Conservation (phyloP, 2,329 filamentous ascomycete genomes). For the Gliomastix tumulicola region DNA sequence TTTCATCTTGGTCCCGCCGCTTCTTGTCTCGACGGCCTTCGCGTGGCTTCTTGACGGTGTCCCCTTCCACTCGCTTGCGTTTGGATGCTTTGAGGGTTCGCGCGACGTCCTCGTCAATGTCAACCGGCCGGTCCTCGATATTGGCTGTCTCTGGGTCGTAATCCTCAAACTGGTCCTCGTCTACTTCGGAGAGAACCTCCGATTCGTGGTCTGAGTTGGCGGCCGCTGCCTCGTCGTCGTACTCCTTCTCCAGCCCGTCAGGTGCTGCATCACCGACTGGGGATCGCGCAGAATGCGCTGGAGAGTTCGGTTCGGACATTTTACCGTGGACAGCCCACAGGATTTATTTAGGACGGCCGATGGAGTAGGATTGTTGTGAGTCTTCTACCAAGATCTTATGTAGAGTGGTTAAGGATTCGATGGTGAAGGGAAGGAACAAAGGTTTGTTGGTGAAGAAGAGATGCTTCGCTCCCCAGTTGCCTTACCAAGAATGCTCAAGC, state of each 20-base stretch:
- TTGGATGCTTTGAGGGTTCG: conserved; percentile 59
- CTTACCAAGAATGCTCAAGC: too few species aligned
- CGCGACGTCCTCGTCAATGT: conserved; percentile 60
- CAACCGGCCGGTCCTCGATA: conserved; percentile 56
- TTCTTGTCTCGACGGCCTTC: conserved; percentile 67
- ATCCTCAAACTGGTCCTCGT: conserved; percentile 63
- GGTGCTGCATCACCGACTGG: too few species aligned
- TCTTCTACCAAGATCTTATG: too few species aligned
- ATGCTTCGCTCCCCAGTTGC: too few species aligned
- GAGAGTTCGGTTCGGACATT: too few species aligned
- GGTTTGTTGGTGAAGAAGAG: too few species aligned
- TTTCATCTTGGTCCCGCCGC: conserved; percentile 40
- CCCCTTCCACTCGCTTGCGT: conserved; percentile 57
- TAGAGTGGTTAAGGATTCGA: too few species aligned
- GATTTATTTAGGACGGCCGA: too few species aligned
- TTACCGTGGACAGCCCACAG: too few species aligned
- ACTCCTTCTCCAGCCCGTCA: conserved; percentile 34
- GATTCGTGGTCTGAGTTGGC: conserved; percentile 48
- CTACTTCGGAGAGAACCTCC: conserved; percentile 59
- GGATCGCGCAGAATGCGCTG: too few species aligned
- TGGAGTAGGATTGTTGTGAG: too few species aligned
- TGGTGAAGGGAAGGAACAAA: too few species aligned
- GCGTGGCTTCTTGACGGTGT: conserved; percentile 64
- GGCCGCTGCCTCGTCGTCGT: conserved; percentile 30
- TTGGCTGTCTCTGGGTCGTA: conserved; percentile 60